These are phyloP conservation scores for Hevea brasiliensis DNA, from an alignment of 345 rosid species.

Conservation along the genomic window DNA sequence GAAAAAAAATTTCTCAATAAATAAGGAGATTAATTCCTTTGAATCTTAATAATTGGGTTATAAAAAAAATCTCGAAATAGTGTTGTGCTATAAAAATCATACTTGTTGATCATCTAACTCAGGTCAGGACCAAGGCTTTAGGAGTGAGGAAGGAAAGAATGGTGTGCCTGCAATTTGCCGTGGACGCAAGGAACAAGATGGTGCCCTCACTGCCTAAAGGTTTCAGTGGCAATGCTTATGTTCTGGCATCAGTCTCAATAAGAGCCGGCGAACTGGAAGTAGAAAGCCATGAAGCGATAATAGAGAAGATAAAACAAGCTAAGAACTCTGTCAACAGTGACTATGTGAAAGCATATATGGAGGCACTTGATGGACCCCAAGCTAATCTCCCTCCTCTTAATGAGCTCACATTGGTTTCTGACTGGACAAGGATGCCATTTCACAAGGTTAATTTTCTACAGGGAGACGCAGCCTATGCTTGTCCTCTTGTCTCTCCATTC, in stretches of 20 bases:
- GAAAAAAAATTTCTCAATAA: no score
- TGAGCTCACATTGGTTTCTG: constrained; percentile 59
- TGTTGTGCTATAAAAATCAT: neutral
- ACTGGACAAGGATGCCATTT: constrained; percentile 78
- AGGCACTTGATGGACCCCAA: constrained; percentile 47
- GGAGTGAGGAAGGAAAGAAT: constrained; percentile 42
- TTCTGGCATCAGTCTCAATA: constrained; percentile 52
- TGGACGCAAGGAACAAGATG: constrained; percentile 54
- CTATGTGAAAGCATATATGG: constrained; percentile 55
- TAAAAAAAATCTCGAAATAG: no score
- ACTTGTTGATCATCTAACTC: neutral
- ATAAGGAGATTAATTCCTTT: no score
- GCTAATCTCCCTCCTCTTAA: constrained; percentile 52
- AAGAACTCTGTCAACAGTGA: constrained; percentile 45
- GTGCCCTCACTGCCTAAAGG: constrained; percentile 49
- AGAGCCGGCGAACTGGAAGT: constrained; percentile 51
- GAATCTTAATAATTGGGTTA: no score
- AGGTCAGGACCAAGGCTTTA: constrained; percentile 62
- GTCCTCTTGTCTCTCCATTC: constrained; percentile 62
- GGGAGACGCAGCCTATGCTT: constrained; percentile 42
- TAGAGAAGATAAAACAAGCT: constrained; percentile 55
- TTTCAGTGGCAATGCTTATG: constrained; percentile 64
- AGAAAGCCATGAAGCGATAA: constrained; percentile 33
- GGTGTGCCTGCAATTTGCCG: constrained; percentile 71
- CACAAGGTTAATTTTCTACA: constrained; percentile 48